A percentile compares a stretch with the other conserved stretches of the same genome.
These are phyloP conservation scores for Cryptococcus sp. DNA, from an alignment of 1,284 basidiomycete genomes.

Conservation along the genomic window DNA sequence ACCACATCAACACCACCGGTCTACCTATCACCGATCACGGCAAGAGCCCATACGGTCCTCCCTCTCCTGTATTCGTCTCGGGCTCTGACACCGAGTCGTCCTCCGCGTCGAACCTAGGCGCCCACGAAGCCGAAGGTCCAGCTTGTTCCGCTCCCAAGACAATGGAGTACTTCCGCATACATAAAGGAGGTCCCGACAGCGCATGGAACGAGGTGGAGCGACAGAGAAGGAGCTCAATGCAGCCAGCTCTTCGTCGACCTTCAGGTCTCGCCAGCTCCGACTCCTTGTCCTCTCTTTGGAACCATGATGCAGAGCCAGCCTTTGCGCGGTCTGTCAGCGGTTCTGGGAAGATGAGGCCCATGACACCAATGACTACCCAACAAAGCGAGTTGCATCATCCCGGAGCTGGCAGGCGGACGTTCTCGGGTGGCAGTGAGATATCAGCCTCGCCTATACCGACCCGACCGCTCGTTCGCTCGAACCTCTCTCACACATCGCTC, in stretches of 20 bases:
- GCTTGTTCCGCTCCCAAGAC: constrained; percentile 41
- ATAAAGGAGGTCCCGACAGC: constrained; percentile 39
- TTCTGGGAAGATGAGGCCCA: constrained; percentile 26
- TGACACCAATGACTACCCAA: constrained; percentile 29
- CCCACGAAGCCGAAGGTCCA: constrained; percentile 17
- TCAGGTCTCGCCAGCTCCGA: constrained; percentile 23
- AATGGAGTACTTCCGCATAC: constrained; percentile 43
- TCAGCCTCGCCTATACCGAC: constrained; percentile 23
- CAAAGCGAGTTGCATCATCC: constrained; percentile 5
- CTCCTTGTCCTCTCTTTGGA: constrained; percentile 35
- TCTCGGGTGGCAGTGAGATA: constrained; percentile 24
- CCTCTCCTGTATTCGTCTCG: constrained; percentile 45
- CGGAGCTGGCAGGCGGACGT: constrained; percentile 7
- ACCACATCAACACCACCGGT: constrained; percentile 19
- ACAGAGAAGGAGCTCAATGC: constrained; percentile 39
- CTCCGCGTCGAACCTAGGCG: constrained; percentile 20
- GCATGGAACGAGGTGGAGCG: constrained; percentile 43
- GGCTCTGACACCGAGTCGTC: constrained; percentile 46
- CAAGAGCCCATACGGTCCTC: constrained; percentile 33
- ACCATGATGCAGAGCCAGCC: constrained; percentile 20
- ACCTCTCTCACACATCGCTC: constrained; percentile 45
- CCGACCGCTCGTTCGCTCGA: constrained; percentile 33
- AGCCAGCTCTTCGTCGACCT: constrained; percentile 21
- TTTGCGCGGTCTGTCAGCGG: constrained; percentile 24
- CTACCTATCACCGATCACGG: constrained; percentile 17